Evolutionary conservation across 2,329 filamentous ascomycete species (phyloP), one percentile per base, ranked within the genome.

Genomic region (Penicillium sp.): DNA sequence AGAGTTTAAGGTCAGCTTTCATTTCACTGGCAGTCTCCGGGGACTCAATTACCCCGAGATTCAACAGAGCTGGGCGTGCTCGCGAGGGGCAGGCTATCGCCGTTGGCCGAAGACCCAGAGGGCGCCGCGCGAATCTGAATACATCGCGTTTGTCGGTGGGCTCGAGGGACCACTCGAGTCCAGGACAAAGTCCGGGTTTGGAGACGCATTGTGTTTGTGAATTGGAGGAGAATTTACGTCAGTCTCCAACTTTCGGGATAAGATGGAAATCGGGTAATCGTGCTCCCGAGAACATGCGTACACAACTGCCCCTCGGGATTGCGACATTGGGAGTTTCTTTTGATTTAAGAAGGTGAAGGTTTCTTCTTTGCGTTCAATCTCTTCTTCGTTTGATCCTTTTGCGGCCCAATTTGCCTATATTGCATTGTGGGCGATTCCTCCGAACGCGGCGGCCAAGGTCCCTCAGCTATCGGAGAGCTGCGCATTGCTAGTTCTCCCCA

Each of bases 51-150:
- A 78, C 77, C 77, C 44, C 75, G 71, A 46, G 75, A 77, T 47
- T 75, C 66, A 43, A 72, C 75, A 43, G 71, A 74, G 57, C 58
- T 71, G 42, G 72, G 63, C n/a, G 73, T 73, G 55, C 61, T 68
- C 27, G 68, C 68, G 52, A 74, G 63, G 43, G 73, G 71, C 39
- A 75, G 61, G 56, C 71, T 62, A 53, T 69, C 70, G 32, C 73
- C 72, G 56, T 72, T 73, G 47, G 72, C 66, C 31, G 69, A 65
- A 48, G 70, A 67, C 44, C 69, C 72, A 49, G 74, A 70, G 3
- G 75, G 72, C 39, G 76, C 71, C 34, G 77, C 72, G 62, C 76
- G 76, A 65, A 79, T 74, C 55, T 77, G 75, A 48, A 78, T 66
- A 58, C 66, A 71, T 71, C 73, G 72, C 53, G 72, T 59, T 54